phyloP scores from a whole-genome alignment of 192 early-diverging fungal genomes.

The Coemansia guatemalensis region DNA sequence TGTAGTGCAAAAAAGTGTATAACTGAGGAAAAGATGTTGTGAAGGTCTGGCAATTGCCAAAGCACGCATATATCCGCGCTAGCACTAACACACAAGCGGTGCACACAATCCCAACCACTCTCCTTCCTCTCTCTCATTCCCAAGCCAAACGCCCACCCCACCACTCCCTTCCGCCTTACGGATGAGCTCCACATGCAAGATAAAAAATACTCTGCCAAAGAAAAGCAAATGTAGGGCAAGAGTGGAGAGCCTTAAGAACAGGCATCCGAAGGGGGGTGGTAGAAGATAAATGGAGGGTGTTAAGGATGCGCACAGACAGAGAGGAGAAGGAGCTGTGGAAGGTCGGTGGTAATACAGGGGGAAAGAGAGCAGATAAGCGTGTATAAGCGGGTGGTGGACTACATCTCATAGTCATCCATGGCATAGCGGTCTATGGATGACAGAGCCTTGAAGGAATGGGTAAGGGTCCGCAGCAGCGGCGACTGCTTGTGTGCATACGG shows the following conservation, averaged over 20 bases:
- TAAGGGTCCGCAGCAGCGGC: constrained; percentile 32
- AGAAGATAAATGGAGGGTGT: background rate
- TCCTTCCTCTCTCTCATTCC: constrained; percentile 3
- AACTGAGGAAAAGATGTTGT: constrained; percentile 8
- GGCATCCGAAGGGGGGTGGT: background rate
- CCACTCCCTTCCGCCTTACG: too few species aligned
- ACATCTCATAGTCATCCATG: constrained; percentile 41
- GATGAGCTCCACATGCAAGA: too few species aligned
- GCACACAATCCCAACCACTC: background rate
- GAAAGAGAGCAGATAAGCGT: constrained; percentile 1
- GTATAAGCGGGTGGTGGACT: background rate
- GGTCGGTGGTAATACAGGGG: constrained; percentile 3
- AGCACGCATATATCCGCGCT: constrained; percentile 4
- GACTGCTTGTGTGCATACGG: constrained; percentile 32
- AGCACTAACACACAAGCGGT: background rate
- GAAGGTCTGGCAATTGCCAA: constrained; percentile 3
- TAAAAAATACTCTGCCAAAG: too few species aligned
- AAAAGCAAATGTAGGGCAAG: too few species aligned
- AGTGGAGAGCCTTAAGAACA: too few species aligned
- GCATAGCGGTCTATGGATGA: constrained; percentile 34
- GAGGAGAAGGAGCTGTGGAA: too few species aligned
- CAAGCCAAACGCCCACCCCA: constrained; percentile 9
- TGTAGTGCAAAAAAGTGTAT: constrained; percentile 16
- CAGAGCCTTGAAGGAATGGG: constrained; percentile 28
- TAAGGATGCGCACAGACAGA: background rate